A percentile compares a stretch with the other conserved stretches of the same genome.
phyloP scores from a whole-genome alignment of 2,329 filamentous ascomycete genomes.

The Fusarium burgessii region DNA sequence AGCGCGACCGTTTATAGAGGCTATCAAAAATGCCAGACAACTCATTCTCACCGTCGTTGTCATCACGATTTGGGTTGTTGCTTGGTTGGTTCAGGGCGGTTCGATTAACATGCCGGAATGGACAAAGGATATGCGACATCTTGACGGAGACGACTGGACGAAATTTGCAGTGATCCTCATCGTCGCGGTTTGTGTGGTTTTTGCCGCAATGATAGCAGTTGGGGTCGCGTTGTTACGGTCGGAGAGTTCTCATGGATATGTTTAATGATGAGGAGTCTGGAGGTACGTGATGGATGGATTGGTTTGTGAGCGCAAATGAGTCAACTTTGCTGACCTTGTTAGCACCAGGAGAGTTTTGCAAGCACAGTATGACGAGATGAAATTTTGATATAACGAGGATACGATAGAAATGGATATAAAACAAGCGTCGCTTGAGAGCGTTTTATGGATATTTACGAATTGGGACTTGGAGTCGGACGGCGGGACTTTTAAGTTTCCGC shows the following conservation, averaged over 20 bases:
- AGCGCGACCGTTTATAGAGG: background rate
- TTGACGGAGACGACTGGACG: slow-evolving; percentile 1
- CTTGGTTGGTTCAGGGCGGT: slow-evolving; percentile 18
- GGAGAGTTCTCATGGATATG: background rate
- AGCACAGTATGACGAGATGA: fast-evolving
- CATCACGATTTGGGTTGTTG: slow-evolving; percentile 8
- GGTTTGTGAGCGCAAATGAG: fast-evolving
- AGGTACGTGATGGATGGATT: fast-evolving
- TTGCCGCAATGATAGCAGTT: background rate
- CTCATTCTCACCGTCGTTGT: slow-evolving; percentile 9
- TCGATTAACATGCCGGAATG: slow-evolving; percentile 28
- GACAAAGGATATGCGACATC: slow-evolving; percentile 22
- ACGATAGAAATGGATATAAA: background rate
- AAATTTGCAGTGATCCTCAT: slow-evolving; percentile 8
- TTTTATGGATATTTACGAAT: fast-evolving
- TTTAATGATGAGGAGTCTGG: background rate
- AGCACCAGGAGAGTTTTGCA: fast-evolving
- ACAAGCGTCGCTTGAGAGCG: fast-evolving
- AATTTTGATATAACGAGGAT: fast-evolving
- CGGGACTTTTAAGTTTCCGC: background rate
- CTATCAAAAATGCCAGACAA: background rate
- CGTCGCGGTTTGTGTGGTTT: background rate
- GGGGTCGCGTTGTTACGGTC: background rate
- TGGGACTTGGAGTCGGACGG: fast-evolving
- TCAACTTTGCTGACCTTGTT: background rate